Evolutionary conservation across 1,139 yeast species (phyloP), one percentile per base, ranked within the genome.

Genomic region (Geotrichum fermentans): DNA sequence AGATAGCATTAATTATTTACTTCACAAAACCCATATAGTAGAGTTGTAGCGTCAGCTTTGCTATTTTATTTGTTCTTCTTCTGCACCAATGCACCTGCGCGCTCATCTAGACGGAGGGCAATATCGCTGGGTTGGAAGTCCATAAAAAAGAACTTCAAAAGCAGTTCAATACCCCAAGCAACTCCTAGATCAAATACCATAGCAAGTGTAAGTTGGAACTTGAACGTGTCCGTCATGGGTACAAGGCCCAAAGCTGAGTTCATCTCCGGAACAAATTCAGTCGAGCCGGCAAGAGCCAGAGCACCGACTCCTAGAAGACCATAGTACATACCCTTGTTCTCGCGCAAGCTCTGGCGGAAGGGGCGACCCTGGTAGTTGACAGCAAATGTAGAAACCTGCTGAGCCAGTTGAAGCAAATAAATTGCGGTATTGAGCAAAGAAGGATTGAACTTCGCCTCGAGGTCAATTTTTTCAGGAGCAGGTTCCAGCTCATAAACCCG

Each of bases 291-390:
- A 55, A 92, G 69, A 1, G 97, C 95, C 61, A 92, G 76, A 38
- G 78, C 88, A 33, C 95, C 86, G 59, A 92, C 97, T 57, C 96
- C 96, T 42, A 92, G 66, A 54, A 92, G 75, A 26, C 99, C 98
- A 62, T 87, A 92, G 71, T 84, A 92, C 98, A 92, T 92, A 56
- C 97, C 97, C 71, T 83, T 87, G 72, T 92, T 92, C 68, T 83
- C 95, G 52, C 75, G 75, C 61, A 92, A 84, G 54, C 89, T 81
- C 71, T 94, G 96, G 66, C 95, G 83, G 73, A 94, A 94, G 48
- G 99, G 99, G 58, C 85, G 81, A 45, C 99, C 99, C 72, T 88
- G 96, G 69, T 92, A 92, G 71, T 92, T 92, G 53, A 94, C 97
- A 14, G 97, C 97, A 73, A 92, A 92, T 0, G 99, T 92, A 11